Evolutionary conservation across 2,329 filamentous ascomycete species (phyloP).

Genomic region (Colletotrichum gigasporum): DNA sequence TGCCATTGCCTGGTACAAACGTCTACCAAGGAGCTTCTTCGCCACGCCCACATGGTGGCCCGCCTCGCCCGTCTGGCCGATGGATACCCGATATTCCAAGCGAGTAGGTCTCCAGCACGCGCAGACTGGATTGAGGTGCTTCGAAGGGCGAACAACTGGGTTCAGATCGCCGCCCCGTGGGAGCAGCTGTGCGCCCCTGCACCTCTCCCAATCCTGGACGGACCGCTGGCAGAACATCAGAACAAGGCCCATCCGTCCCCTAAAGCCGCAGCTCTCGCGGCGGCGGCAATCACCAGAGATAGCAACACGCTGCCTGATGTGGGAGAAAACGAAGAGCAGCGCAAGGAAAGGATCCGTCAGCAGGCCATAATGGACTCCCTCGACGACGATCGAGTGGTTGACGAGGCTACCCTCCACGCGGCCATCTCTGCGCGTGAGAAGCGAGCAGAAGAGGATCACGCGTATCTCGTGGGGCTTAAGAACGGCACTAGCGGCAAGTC

Average conservation of each 20-base stretch:
- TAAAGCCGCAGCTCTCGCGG: slow-evolving; percentile 41
- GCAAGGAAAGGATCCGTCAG: slow-evolving; percentile 67
- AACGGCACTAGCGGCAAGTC: slow-evolving; percentile 35
- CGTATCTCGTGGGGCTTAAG: slow-evolving; percentile 8
- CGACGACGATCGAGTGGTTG: slow-evolving; percentile 73
- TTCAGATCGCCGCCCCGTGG: slow-evolving; percentile 73
- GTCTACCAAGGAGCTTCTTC: slow-evolving; percentile 77
- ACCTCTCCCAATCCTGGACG: slow-evolving; percentile 53
- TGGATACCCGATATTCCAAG: slow-evolving; percentile 83
- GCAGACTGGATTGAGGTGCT: slow-evolving; percentile 85
- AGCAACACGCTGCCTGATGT: slow-evolving; percentile 42
- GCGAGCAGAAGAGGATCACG: slow-evolving; percentile 63
- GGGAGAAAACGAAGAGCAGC: slow-evolving; percentile 58
- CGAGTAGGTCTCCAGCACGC: slow-evolving; percentile 74
- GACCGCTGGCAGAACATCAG: slow-evolving; percentile 31
- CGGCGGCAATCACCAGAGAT: slow-evolving; percentile 43
- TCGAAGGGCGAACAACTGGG: slow-evolving; percentile 73
- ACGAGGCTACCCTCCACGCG: slow-evolving; percentile 72
- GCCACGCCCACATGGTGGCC: slow-evolving; percentile 84
- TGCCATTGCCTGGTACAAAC: slow-evolving; percentile 85
- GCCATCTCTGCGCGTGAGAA: slow-evolving; percentile 70
- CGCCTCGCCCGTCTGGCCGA: slow-evolving; percentile 78
- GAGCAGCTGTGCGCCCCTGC: slow-evolving; percentile 74
- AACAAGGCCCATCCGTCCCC: slow-evolving; percentile 37
- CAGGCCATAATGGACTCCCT: slow-evolving; percentile 75